Evolutionary conservation across 2,329 filamentous ascomycete genomes (phyloP), one percentile per base, ranked within the genome.

Genomic region (Scedosporium dehoogii): DNA sequence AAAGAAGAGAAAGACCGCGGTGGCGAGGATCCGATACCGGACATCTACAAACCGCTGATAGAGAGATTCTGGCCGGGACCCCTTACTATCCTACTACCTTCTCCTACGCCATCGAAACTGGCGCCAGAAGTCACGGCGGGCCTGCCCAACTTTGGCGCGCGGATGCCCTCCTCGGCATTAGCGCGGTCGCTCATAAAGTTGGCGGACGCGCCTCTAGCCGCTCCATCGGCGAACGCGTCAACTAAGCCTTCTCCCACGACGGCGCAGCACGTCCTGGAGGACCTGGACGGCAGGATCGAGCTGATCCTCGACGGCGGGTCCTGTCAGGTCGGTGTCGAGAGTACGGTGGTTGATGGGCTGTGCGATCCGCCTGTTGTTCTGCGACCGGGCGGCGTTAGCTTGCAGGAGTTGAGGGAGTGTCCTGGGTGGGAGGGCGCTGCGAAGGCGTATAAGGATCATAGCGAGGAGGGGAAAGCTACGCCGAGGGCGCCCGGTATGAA

Each of bases 401-500:
- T 97, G 55, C 91, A 94, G 60, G 85, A 92, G 71, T 77, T 97
- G 62, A 81, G 88, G 53, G 71, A 77, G 48, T 91, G 88, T 70
- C 78, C 81, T 0, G 93, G 93, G 0, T 99, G 94, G 93, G 88
- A 92, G 71, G 76, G 83, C 46, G 90, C 91, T 1, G 79, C 82
- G 65, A 85, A 88, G 64, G 93, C 84, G 10, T 97, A 97, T 73
- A 86, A 88, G 70, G 91, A 96, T 69, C 81, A 82, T 63, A 85
- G 85, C 16, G 85, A 91, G 68, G 80, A 84, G 21, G 87, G 84
- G 4, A 84, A 83, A 59, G 77, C 72, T 1, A 81, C 82, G 9
- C 94, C 94, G 0, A 82, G 91, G 63, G 94, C 94, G 0, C 94
- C 94, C 0, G 94, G 94, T 1, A 99, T 99, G 94, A 99, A 99